Evolutionary conservation across 257 asterid species (phyloP).

Genomic region (Jaltomata sinuosa): DNA sequence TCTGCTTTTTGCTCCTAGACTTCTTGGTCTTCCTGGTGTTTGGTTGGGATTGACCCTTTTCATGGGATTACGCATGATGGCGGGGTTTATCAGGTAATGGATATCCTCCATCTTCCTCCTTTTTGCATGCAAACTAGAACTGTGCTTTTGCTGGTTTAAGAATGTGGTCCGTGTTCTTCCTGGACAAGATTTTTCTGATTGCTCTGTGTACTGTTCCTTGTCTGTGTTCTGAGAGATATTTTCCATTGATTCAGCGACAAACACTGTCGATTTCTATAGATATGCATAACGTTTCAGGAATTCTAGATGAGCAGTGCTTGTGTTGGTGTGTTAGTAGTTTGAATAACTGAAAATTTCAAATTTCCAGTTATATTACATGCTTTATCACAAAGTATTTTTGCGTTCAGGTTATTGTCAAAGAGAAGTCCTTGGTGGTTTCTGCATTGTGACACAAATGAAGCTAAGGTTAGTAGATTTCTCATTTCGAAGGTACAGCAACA

Average conservation of each 20-base stretch:
- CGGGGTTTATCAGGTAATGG: constrained; percentile 76
- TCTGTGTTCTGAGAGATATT: not conserved
- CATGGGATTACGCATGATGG: constrained; percentile 73
- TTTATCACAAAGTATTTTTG: not conserved
- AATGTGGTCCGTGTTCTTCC: not conserved
- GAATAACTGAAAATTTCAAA: not conserved
- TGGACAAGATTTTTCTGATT: not conserved
- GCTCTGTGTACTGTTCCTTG: not conserved
- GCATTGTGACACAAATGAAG: constrained; percentile 35
- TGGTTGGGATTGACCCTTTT: constrained; percentile 83
- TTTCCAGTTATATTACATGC: not conserved
- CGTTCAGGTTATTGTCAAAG: constrained; percentile 45
- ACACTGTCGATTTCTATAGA: not conserved
- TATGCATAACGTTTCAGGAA: not conserved
- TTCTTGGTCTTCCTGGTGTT: constrained; percentile 77
- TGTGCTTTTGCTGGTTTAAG: not conserved
- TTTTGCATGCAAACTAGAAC: not conserved
- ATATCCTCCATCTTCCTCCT: not conserved
- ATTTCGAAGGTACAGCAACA: not conserved
- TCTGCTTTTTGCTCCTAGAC: constrained; percentile 46
- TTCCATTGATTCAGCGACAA: not conserved
- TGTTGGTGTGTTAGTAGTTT: not conserved
- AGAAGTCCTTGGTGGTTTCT: constrained; percentile 96
- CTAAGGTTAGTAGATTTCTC: constrained; percentile 32
- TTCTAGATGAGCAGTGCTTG: not conserved